Percentiles rank a stretch among this genome's conserved stretches.
Evolutionary conservation across 768 basidiomycete species (phyloP).

Genomic region (Collybia mongolica): DNA sequence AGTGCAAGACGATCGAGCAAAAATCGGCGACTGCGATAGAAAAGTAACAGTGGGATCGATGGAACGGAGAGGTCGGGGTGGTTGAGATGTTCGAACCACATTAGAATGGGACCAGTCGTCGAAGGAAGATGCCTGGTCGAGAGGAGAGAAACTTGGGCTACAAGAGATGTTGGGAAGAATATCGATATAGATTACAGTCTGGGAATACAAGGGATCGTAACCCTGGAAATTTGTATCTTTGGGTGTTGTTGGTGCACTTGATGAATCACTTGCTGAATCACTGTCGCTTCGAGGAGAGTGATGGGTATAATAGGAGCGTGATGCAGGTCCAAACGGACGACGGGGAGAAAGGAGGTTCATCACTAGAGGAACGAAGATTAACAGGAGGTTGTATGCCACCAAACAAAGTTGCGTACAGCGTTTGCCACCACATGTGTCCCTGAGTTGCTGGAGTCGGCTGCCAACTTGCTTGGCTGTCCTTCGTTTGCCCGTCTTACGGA

Average conservation of each 20-base stretch:
- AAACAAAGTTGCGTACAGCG: conserved; percentile 46
- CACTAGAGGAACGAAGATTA: conserved; percentile 27
- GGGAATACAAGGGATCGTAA: conserved; percentile 24
- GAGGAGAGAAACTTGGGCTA: conserved; percentile 9
- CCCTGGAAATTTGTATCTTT: conserved; percentile 31
- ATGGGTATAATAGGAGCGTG: conserved; percentile 14
- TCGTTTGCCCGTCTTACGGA: conserved; percentile 62
- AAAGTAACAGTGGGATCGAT: conserved; percentile 74
- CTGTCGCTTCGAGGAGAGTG: conserved; percentile 28
- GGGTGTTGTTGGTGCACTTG: conserved; percentile 36
- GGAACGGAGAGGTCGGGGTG: conserved; percentile 50
- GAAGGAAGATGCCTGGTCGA: background rate
- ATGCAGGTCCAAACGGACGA: conserved; percentile 16
- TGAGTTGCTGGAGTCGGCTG: conserved; percentile 74
- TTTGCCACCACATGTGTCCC: conserved; percentile 73
- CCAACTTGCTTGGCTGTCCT: conserved; percentile 81
- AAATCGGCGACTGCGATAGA: conserved; percentile 43
- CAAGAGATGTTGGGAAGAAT: conserved; percentile 31
- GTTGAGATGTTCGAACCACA: conserved; percentile 36
- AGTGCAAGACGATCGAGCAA: conserved; percentile 54
- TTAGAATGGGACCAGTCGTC: conserved; percentile 13
- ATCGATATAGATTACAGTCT: conserved; percentile 46
- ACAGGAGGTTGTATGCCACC: conserved; percentile 1
- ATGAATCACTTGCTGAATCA: conserved; percentile 40
- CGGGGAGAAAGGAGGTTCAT: conserved; percentile 44